These are phyloP conservation scores for Tolypocladium tundrense DNA, from an alignment of 2,329 filamentous ascomycete genomes.

Conservation along the genomic window DNA sequence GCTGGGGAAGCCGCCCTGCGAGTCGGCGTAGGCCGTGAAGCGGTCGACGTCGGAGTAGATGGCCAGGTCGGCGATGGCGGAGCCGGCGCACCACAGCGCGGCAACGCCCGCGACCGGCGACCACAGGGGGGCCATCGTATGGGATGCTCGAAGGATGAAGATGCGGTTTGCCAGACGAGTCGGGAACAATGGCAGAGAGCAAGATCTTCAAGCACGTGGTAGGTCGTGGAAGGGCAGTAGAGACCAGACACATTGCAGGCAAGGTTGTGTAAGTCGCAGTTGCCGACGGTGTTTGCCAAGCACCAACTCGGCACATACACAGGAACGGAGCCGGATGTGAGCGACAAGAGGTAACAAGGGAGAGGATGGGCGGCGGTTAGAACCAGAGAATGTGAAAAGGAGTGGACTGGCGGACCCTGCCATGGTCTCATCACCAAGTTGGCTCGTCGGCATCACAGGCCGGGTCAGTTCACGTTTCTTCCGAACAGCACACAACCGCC, in stretches of 20 bases:
- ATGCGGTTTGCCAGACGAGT: neutral
- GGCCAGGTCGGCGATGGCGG: neutral
- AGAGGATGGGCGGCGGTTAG: no score
- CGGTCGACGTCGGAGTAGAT: neutral
- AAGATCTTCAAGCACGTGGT: no score
- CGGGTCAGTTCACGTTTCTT: neutral
- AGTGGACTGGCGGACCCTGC: no score
- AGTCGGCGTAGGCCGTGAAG: neutral
- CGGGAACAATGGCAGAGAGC: no score
- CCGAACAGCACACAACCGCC: no score
- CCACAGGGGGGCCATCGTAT: neutral
- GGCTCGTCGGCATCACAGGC: no score
- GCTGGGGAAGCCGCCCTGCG: conserved; percentile 13
- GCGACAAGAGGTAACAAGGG: no score
- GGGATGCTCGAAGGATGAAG: neutral
- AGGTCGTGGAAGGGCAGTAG: neutral
- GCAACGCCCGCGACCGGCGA: neutral
- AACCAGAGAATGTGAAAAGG: no score
- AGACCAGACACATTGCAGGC: neutral
- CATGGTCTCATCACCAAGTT: no score
- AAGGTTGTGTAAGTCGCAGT: neutral
- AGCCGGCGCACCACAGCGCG: neutral
- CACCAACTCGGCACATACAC: no score
- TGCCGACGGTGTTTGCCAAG: neutral
- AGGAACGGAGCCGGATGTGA: no score